Evolutionary conservation across 192 early-diverging fungal genomes (phyloP), one percentile per base, ranked within the genome.

Genomic region (Mortierella alpina): DNA sequence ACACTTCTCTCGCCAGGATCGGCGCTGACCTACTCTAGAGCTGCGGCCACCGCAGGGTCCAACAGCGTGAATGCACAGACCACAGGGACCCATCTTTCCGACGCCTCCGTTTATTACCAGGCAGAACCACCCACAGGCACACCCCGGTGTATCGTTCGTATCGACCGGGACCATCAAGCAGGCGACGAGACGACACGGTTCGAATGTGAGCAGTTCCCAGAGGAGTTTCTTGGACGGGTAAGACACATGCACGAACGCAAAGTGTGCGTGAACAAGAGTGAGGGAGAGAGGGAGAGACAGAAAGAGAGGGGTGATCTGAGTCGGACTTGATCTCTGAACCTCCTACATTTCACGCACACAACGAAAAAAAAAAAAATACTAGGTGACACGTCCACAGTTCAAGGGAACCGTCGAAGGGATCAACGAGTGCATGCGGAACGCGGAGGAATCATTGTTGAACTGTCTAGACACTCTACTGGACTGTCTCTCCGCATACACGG

Each of bases 191-290:
- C 70, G 0, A 80, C 77, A 8, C 70, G 77, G 13, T 80, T 80
- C 17, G 77, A 80, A 14, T 55, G 41, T 47, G 77, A 80, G 14
- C 64, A 70, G 53, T 80, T 72, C 40, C 77, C 77, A 18, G 59
- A 72, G 47, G 77, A 80, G 49, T 72, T 80, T 40, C 45, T 80
- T 64, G 77, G 57, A 52, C 59, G 77, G 51, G 77, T 80, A 72
- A 62, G 60, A 17, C 31, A 31, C 31, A 31, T 31, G 31, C 31
- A 31, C 31, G 31, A 31, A 51, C 50, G n/a, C 50, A 51, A 12
- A 51, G 4, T 2, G n/a, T 12, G 50, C 4, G n/a, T 51, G 50
- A 15, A n/a, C n/a, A n/a, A n/a, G n/a, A n/a, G n/a, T n/a, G 13
- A 57, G n/a, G n/a, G 9, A 57, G n/a, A 20, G 9, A 57, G n/a